Conservation (phyloP, 2,329 filamentous ascomycete species). For the Samsoniella hepiali region DNA sequence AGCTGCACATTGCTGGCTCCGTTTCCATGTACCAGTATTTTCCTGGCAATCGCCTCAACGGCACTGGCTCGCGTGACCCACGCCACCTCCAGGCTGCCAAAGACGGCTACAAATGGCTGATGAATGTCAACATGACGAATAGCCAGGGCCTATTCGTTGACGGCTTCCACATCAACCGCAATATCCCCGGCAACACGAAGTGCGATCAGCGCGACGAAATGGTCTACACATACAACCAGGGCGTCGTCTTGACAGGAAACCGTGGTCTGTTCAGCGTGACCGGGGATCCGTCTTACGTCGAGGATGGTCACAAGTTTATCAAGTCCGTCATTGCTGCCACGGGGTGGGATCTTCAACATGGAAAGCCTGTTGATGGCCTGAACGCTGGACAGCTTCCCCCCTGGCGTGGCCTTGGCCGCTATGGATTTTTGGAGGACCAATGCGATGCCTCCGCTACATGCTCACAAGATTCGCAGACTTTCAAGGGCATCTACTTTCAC, state of each 20-base stretch:
- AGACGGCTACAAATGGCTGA: conserved; percentile 78
- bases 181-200: conserved; percentile 60
- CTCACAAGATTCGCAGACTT: conserved; percentile 81
- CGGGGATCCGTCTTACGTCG: conserved; percentile 65
- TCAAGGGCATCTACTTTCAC: conserved; percentile 95
- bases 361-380: conserved; percentile 42
- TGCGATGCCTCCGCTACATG: conserved; percentile 75
- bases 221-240: conserved; percentile 96
- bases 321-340: conserved; percentile 72
- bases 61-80: conserved; percentile 61
- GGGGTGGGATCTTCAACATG: conserved; percentile 60
- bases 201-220: conserved; percentile 83
- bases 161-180: conserved; percentile 76
- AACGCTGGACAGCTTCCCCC: conserved; percentile 39
- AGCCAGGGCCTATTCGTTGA: conserved; percentile 72
- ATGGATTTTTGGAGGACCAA: conserved; percentile 77
- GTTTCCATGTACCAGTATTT: conserved; percentile 88
- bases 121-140: conserved; percentile 77
- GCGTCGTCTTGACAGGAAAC: conserved; percentile 78
- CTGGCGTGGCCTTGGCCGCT: conserved; percentile 75
- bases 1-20: conserved; percentile 81
- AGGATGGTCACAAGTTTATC: conserved; percentile 77
- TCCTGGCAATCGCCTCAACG: conserved; percentile 73
- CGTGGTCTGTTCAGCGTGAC: conserved; percentile 78
- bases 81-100: conserved; percentile 70